Conservation (phyloP, 805 yeast species). For the Kluyveromyces nonfermentans region DNA sequence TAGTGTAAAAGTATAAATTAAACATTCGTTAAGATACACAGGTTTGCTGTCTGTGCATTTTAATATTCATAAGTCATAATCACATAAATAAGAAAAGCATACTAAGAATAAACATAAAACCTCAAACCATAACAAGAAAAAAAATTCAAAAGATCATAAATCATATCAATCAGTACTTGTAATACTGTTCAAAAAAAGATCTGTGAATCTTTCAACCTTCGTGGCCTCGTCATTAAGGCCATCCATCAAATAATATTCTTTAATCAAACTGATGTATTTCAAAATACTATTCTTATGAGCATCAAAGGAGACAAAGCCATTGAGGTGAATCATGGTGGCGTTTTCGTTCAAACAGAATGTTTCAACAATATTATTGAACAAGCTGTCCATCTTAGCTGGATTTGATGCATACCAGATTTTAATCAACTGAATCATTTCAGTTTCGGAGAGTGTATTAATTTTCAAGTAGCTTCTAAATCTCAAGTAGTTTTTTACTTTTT, state of each 20-base stretch:
- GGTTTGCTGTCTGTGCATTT: neutral
- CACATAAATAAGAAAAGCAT: neutral
- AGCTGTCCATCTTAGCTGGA: constrained; percentile 14
- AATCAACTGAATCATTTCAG: constrained; percentile 16
- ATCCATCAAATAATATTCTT: constrained; percentile 9
- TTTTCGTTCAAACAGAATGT: constrained; percentile 20
- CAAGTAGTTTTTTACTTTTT: constrained; percentile 19
- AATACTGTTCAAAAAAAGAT: neutral
- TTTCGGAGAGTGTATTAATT: constrained; percentile 11
- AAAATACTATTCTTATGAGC: constrained; percentile 11
- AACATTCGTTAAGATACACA: neutral
- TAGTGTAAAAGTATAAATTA: neutral
- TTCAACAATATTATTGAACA: constrained; percentile 27
- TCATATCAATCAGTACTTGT: neutral
- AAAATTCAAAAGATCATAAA: too few species aligned
- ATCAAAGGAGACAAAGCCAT: constrained; percentile 14
- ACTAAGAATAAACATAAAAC: neutral
- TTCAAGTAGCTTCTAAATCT: constrained; percentile 21
- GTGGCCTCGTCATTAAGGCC: constrained; percentile 10
- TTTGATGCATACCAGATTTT: constrained; percentile 16
- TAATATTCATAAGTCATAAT: neutral
- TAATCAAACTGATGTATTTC: constrained; percentile 8
- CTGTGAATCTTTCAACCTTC: constrained; percentile 12
- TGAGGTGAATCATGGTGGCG: constrained; percentile 10
- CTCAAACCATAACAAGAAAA: neutral